Conservation (phyloP, 192 early-diverging fungal species). For the Coemansia sp. region DNA sequence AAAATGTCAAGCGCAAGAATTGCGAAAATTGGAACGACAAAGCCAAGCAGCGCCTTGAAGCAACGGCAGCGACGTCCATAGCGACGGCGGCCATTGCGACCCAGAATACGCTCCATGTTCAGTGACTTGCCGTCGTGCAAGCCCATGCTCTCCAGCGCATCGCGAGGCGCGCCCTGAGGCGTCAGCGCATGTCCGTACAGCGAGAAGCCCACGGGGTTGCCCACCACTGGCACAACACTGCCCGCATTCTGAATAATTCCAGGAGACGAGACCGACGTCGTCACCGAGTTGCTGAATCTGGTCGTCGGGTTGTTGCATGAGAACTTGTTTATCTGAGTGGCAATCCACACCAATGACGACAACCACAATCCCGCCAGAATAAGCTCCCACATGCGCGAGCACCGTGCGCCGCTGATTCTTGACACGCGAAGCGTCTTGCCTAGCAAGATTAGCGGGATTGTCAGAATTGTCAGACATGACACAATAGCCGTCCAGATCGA, state of each 20-base stretch:
- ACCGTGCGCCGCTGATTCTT: constrained; percentile 35
- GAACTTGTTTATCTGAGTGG: constrained; percentile 54
- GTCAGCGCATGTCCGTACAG: constrained; percentile 50
- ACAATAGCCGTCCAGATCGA: constrained; percentile 52
- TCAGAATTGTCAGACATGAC: constrained; percentile 42
- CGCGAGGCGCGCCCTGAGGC: constrained; percentile 30
- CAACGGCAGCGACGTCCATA: constrained; percentile 39
- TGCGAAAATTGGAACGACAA: constrained; percentile 49
- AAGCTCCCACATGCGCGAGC: constrained; percentile 49
- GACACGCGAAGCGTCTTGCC: constrained; percentile 37
- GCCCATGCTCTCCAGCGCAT: constrained; percentile 22
- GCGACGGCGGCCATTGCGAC: constrained; percentile 37
- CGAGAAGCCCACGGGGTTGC: constrained; percentile 31
- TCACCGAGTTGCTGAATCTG: background rate
- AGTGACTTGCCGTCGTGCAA: constrained; percentile 2
- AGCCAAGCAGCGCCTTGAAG: constrained; percentile 49
- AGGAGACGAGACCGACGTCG: constrained; percentile 6
- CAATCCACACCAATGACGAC: constrained; percentile 52
- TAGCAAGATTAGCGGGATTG: constrained; percentile 36
- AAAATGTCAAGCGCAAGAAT: constrained; percentile 42
- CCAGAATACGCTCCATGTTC: constrained; percentile 29
- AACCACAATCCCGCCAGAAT: constrained; percentile 50
- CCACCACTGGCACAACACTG: background rate
- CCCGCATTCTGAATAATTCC: constrained; percentile 4
- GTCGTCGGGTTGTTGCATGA: constrained; percentile 23